Conservation (phyloP, 352 stramenopile genomes). For the Phytophthora multivora region DNA sequence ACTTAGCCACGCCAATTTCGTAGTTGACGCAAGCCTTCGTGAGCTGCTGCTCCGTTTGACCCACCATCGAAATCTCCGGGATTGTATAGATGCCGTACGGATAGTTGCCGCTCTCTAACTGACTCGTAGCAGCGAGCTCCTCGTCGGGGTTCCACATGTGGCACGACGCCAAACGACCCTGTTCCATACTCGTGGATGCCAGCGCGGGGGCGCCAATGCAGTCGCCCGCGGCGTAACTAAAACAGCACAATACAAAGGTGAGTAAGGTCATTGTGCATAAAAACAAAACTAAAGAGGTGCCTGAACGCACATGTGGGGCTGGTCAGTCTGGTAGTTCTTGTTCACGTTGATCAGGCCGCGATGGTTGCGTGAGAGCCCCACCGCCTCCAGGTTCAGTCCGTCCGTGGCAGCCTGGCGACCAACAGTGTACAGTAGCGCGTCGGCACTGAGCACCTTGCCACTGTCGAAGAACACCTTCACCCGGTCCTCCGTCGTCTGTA, state of each 20-base stretch:
- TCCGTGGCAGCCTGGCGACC: slow-evolving; percentile 82
- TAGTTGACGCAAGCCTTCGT: slow-evolving; percentile 83
- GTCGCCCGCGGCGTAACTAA: slow-evolving; percentile 86
- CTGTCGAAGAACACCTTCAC: slow-evolving; percentile 80
- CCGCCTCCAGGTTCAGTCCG: slow-evolving; percentile 81
- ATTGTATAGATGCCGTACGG: slow-evolving; percentile 94
- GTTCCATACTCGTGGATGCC: slow-evolving; percentile 91
- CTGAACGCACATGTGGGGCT: slow-evolving; percentile 73
- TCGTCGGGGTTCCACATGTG: slow-evolving; percentile 83
- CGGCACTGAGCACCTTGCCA: slow-evolving; percentile 72
- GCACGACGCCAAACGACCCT: slow-evolving; percentile 79
- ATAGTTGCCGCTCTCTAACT: slow-evolving; percentile 82
- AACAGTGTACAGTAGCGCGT: slow-evolving; percentile 83
- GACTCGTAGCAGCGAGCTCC: slow-evolving; percentile 60
- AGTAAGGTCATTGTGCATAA: not conserved
- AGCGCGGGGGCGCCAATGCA: slow-evolving; percentile 88
- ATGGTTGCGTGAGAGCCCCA: slow-evolving; percentile 77
- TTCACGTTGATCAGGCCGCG: slow-evolving; percentile 87
- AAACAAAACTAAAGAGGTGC: not conserved
- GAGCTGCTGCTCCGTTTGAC: slow-evolving; percentile 89
- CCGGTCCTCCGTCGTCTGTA: slow-evolving; percentile 51
- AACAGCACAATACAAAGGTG: not conserved
- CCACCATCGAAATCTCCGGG: slow-evolving; percentile 91
- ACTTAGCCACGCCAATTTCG: slow-evolving; percentile 88
- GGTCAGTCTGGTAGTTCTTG: slow-evolving; percentile 87